A percentile compares a stretch with the other conserved stretches of the same genome.
phyloP scores from a whole-genome alignment of 1,139 yeast genomes.

The Kodamaea alishanica region DNA sequence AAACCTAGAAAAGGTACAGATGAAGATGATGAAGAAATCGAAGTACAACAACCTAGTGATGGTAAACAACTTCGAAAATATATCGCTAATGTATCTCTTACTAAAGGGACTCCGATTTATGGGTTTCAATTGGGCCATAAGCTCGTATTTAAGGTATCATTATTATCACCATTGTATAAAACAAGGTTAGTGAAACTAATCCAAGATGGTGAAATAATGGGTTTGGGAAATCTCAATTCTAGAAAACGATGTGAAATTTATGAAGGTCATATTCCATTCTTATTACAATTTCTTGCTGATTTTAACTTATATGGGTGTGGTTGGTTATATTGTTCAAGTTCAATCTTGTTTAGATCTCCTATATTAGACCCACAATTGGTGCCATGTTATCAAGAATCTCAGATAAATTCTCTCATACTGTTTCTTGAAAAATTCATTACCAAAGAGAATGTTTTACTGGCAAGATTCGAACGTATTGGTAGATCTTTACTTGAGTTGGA shows the following conservation, averaged over 20 bases:
- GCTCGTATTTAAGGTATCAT: slow-evolving; percentile 62
- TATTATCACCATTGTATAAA: slow-evolving; percentile 61
- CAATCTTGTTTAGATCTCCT: slow-evolving; percentile 12
- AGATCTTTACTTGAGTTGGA: slow-evolving; percentile 68
- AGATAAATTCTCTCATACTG: slow-evolving; percentile 5
- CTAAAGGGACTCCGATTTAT: slow-evolving; percentile 78
- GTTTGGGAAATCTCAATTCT: slow-evolving; percentile 11
- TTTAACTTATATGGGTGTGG: slow-evolving; percentile 83
- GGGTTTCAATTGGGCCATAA: slow-evolving; percentile 71
- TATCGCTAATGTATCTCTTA: slow-evolving; percentile 61
- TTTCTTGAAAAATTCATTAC: slow-evolving; percentile 19
- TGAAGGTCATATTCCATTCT: slow-evolving; percentile 79
- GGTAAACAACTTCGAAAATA: slow-evolving; percentile 30
- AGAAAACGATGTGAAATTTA: slow-evolving; percentile 26
- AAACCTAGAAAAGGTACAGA: slow-evolving; percentile 9
- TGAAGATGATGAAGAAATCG: slow-evolving; percentile 10
- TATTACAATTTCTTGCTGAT: slow-evolving; percentile 76
- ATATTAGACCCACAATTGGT: slow-evolving; percentile 9
- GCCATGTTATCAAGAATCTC: slow-evolving; percentile 1
- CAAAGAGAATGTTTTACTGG: slow-evolving; percentile 22
- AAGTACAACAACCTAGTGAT: slow-evolving; percentile 6
- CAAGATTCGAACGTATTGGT: slow-evolving; percentile 49
- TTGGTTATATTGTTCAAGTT: slow-evolving; percentile 48
- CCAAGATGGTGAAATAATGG: slow-evolving; percentile 6
- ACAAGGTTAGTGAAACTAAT: slow-evolving; percentile 55